Evolutionary conservation across 768 basidiomycete species (phyloP), one percentile per base, ranked within the genome.

Genomic region (Russula lepida): DNA sequence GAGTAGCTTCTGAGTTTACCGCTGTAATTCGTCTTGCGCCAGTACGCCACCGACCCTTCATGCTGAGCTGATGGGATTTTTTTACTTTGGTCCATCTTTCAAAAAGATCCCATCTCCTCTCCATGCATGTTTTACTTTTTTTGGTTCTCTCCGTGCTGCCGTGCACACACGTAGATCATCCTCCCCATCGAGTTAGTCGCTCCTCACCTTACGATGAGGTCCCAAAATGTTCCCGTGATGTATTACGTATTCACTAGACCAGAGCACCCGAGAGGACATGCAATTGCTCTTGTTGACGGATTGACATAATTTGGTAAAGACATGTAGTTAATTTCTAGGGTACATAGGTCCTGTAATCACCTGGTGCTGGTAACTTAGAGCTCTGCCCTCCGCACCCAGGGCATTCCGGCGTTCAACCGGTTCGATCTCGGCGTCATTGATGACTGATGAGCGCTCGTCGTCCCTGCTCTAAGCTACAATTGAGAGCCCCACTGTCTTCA

Each of bases 1-100:
- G 23, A 58, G 56, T 19, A 63, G 62, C 46, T 23, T 49, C 44
- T 63, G 41, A 63, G 23, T 17, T 52, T 21, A 28, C 15, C 33
- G 6, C 19, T 51, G 56, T 46, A 17, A 27, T 33, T 11, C 15
- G 17, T 33, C 30, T 28, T 21, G 8, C 44, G 56, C 37, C 7
- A 8, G 28, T 23, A 46, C 46, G 51, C 52, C 32, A 37, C 55
- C 11, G n/a, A 41, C 13, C 25, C 4, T 27, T 28, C 15, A 13
- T 30, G 19, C 11, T 13, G 53, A 55, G 35, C 41, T 56, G 48
- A 35, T 50, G 28, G 47, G 48, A 21, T 41, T 56, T 27, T 41
- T 56, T 27, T 51, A 23, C 12, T 12, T 52, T 35, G 21, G 55
- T 28, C 54, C 23, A 5, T 3, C 6, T 33, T 30, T 9, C 11